A percentile compares a stretch with the other conserved stretches of the same genome.
phyloP scores from a whole-genome alignment of 192 early-diverging fungal genomes.

The Gryganskiella cystojenkinii region DNA sequence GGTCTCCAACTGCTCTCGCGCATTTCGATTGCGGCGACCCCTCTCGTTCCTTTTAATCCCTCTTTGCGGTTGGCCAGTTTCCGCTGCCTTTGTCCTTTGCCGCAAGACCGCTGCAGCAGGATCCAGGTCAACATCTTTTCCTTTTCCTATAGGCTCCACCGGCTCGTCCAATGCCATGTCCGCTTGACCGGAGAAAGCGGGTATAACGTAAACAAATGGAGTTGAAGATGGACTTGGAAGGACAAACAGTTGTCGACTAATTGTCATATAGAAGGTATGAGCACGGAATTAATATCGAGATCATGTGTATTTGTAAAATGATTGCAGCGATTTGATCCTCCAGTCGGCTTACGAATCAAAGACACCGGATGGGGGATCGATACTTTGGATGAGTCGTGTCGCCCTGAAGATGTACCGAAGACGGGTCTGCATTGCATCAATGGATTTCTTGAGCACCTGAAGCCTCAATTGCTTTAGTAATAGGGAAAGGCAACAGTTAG shows the following conservation, averaged over 20 bases:
- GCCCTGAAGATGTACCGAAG: conserved; percentile 39
- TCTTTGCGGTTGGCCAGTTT: background rate
- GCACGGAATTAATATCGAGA: background rate
- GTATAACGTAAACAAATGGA: conserved; percentile 47
- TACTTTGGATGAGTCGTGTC: conserved; percentile 32
- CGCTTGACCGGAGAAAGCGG: conserved; percentile 17
- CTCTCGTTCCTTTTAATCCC: background rate
- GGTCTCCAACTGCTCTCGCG: background rate
- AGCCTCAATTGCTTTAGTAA: conserved; percentile 34
- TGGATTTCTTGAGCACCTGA: conserved; percentile 40
- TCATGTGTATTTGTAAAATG: background rate
- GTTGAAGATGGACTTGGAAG: conserved; percentile 39
- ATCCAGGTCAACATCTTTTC: conserved; percentile 15
- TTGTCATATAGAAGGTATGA: background rate
- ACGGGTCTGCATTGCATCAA: conserved; percentile 37
- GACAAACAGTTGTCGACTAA: conserved; percentile 49
- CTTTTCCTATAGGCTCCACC: background rate
- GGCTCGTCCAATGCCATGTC: conserved; percentile 1
- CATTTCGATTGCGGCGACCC: too few species aligned
- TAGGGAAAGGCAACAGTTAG: too few species aligned
- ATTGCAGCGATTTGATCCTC: too few species aligned
- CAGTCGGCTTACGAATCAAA: conserved; percentile 21
- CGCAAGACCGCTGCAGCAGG: conserved; percentile 29
- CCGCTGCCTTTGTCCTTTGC: conserved; percentile 9
- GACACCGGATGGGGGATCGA: conserved; percentile 16